Evolutionary conservation across 805 yeast genomes (phyloP).

Genomic region (Candida ipomoeae): DNA sequence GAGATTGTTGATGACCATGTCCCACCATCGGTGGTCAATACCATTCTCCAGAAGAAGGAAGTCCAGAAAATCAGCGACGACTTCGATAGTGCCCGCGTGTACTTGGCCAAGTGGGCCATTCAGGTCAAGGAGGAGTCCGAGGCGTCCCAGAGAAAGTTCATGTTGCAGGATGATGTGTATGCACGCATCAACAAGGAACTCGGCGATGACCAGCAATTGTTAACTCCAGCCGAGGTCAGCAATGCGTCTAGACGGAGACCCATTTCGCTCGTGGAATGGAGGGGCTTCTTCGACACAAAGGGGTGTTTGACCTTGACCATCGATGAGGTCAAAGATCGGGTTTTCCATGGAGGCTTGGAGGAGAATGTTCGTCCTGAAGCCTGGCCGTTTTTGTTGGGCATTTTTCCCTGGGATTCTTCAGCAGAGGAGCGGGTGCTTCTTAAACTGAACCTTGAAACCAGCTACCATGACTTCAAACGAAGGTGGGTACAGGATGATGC

Average conservation of each 20-base stretch:
- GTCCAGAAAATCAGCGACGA: conserved; percentile 80
- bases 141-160: conserved; percentile 47
- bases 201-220: conserved; percentile 42
- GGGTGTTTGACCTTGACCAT: conserved; percentile 75
- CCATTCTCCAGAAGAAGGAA: conserved; percentile 66
- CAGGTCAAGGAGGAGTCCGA: conserved; percentile 90
- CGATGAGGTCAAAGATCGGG: conserved; percentile 71
- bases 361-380: conserved; percentile 60
- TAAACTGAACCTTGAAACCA: conserved; percentile 49
- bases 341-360: conserved; percentile 87
- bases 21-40: conserved; percentile 54
- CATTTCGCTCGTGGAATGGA: conserved; percentile 75
- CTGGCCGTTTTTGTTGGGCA: conserved; percentile 81
- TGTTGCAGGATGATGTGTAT: conserved; percentile 58
- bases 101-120: conserved; percentile 94
- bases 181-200: conserved; percentile 55
- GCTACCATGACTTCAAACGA: conserved; percentile 60
- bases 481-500: conserved; percentile 64
- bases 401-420: conserved; percentile 87
- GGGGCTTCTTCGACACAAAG: conserved; percentile 68
- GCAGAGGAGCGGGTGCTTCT: conserved; percentile 61
- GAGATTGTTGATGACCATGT: conserved; percentile 60
- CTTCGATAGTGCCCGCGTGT: conserved; percentile 87
- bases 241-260: conserved; percentile 63
- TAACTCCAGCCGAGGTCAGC: conserved; percentile 57